Evolutionary conservation across 768 basidiomycete species (phyloP).

Genomic region (Russula sp.): DNA sequence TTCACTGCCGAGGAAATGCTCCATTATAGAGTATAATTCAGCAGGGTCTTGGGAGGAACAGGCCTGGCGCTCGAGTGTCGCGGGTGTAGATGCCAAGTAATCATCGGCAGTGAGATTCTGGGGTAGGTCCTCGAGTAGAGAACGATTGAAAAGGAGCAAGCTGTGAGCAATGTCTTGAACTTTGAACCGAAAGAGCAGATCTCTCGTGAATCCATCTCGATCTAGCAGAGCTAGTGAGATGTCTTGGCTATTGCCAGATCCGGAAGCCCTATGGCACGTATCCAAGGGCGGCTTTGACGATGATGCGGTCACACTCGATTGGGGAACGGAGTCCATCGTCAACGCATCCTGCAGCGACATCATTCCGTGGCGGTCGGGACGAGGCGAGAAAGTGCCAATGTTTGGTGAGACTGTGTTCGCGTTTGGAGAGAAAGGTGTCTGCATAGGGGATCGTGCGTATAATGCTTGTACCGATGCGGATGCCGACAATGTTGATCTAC

Average conservation of each 20-base stretch:
- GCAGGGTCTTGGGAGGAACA: not conserved
- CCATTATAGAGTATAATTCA: not conserved
- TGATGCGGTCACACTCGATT: not conserved
- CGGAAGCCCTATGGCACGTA: slow-evolving; percentile 20
- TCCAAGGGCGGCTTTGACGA: slow-evolving; percentile 20
- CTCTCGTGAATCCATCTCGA: slow-evolving; percentile 60
- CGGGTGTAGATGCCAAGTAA: slow-evolving; percentile 8
- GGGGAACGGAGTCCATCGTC: not conserved
- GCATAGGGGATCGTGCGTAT: slow-evolving; percentile 42
- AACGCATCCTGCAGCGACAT: slow-evolving; percentile 13
- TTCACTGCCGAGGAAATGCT: slow-evolving; percentile 57
- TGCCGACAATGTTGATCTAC: slow-evolving; percentile 29
- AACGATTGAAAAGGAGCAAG: slow-evolving; percentile 54
- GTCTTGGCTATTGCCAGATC: slow-evolving; percentile 19
- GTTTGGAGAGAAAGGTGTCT: slow-evolving; percentile 9
- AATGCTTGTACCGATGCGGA: slow-evolving; percentile 49
- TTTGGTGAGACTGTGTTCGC: slow-evolving; percentile 28
- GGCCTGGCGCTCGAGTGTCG: slow-evolving; percentile 8
- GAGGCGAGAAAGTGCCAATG: slow-evolving; percentile 26
- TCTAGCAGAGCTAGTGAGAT: slow-evolving; percentile 47
- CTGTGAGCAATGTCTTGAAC: slow-evolving; percentile 54
- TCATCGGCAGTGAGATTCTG: slow-evolving; percentile 45
- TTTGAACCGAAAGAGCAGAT: slow-evolving; percentile 58
- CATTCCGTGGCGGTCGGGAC: slow-evolving; percentile 10
- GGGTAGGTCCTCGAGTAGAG: slow-evolving; percentile 39